Base-by-base conservation (phyloP, 352 stramenopile genomes). In the Pythium plurisporium region DNA sequence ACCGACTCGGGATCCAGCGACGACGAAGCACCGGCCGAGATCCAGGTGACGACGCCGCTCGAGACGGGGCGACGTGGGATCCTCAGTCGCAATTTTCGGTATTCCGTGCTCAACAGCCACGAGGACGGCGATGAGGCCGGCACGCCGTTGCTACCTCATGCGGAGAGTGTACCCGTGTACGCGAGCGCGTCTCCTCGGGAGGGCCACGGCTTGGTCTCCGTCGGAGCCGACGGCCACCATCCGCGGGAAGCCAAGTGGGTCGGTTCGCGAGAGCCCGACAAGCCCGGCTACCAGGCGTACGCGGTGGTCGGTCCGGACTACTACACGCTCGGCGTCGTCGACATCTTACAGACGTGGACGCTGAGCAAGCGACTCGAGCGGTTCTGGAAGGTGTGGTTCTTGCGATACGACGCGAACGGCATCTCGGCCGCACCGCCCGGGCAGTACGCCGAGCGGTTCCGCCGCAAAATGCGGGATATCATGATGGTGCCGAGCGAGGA, bases 291-390 rank as follows among this genome's bases (percentile, higher is more conserved):
- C 42, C 76, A 87, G 38, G 82, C 81, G 17, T 85, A 62, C 29
- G 79, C 82, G 30, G 83, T 96, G 0, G 70, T 94, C 43, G 86
- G 84, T 0, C 86, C 87, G 0, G 83, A 94, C 51, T 90, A 87
- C 46, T 96, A 96, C 58, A 95, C 88, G 26, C 65, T 96, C 31
- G 87, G 87, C 31, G 67, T 96, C 23, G 85, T 96, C n/a, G 87
- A 96, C 59, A 95, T 96, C 62, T 67, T 96, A 25, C 87, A 96
- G 62, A 91, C 82, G 23, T 96, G 84, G 85, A 96, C 86, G 31
- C 89, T 74, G 69, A 36, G 68, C 11, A 96, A 96, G 60, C 75
- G 79, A 0, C 45, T 94, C 17, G 87, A 96, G 59, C 74, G 84
- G 40, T 56, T 91, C 34, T 94, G 86, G 77, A 96, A 96, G 65